Conservation (phyloP, 306 rosid species). For the Fragaria ananassa region DNA sequence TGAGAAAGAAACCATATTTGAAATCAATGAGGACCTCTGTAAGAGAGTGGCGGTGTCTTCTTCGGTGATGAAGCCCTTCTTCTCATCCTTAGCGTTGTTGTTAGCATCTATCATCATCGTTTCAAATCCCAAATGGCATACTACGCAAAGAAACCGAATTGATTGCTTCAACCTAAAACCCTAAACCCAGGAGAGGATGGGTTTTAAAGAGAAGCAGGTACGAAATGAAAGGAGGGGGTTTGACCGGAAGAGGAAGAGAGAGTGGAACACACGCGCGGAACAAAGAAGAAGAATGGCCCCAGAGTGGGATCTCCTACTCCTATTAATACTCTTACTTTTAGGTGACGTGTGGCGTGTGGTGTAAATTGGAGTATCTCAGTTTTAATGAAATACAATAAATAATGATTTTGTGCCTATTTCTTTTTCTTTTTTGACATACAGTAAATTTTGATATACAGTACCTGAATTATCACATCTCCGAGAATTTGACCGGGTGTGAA, state of each 20-base stretch:
- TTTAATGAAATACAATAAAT: too few relatives aligned
- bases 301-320: background rate
- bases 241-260: background rate
- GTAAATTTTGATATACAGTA: too few relatives aligned
- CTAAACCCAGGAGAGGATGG: slow-evolving; percentile 26
- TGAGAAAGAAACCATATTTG: background rate
- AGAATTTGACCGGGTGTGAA: too few relatives aligned
- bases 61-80: slow-evolving; percentile 45
- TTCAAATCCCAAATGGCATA: slow-evolving; percentile 11
- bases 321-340: background rate
- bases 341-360: too few relatives aligned
- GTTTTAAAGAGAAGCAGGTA: background rate
- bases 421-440: too few relatives aligned
- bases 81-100: slow-evolving; percentile 33
- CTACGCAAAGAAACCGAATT: background rate
- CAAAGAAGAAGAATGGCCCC: too few relatives aligned
- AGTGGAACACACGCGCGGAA: background rate
- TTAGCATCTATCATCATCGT: slow-evolving; percentile 26
- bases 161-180: slow-evolving; percentile 21
- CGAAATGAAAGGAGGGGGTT: background rate
- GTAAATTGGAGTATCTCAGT: too few relatives aligned
- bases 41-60: slow-evolving; percentile 46
- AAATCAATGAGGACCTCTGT: slow-evolving; percentile 38
- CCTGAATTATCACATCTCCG: too few relatives aligned
- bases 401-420: too few relatives aligned